Evolutionary conservation across 2,329 filamentous ascomycete genomes (phyloP).

Genomic region (Taxawa tesnikishii): DNA sequence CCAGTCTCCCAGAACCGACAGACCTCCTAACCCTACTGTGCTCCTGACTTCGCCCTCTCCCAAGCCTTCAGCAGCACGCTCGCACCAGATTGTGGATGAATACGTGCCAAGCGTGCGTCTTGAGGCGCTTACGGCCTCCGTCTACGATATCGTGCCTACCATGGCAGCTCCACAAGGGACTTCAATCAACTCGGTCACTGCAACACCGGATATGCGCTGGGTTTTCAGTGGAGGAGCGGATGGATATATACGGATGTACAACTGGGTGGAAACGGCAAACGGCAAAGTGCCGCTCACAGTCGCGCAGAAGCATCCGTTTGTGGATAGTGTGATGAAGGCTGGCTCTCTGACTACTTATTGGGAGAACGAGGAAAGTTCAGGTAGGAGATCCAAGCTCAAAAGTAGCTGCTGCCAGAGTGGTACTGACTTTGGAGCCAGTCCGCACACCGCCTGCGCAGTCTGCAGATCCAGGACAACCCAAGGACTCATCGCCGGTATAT

Average conservation of each 20-base stretch:
- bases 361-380: slow-evolving; percentile 80
- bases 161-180: slow-evolving; percentile 94
- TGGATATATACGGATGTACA: slow-evolving; percentile 93
- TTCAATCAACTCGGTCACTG: slow-evolving; percentile 82
- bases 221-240: slow-evolving; percentile 91
- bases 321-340: slow-evolving; percentile 92
- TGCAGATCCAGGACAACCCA: slow-evolving; percentile 35
- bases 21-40: slow-evolving; percentile 33
- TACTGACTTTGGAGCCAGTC: slow-evolving; percentile 4
- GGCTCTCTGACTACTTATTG: slow-evolving; percentile 93
- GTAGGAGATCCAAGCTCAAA: slow-evolving; percentile 14
- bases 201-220: slow-evolving; percentile 89
- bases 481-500: slow-evolving; percentile 68
- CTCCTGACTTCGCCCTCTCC: slow-evolving; percentile 36
- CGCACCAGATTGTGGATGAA: slow-evolving; percentile 16
- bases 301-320: slow-evolving; percentile 89
- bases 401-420: too few species aligned
- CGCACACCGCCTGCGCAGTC: slow-evolving; percentile 18
- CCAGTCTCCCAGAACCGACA: slow-evolving; percentile 9
- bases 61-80: slow-evolving; percentile 19
- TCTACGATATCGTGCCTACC: slow-evolving; percentile 93
- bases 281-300: slow-evolving; percentile 88
- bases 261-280: slow-evolving; percentile 89
- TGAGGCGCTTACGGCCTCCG: slow-evolving; percentile 64
- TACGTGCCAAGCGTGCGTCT: slow-evolving; percentile 42